Base-by-base conservation (phyloP, 1,284 basidiomycete species). In the Cerioporus squamosus region DNA sequence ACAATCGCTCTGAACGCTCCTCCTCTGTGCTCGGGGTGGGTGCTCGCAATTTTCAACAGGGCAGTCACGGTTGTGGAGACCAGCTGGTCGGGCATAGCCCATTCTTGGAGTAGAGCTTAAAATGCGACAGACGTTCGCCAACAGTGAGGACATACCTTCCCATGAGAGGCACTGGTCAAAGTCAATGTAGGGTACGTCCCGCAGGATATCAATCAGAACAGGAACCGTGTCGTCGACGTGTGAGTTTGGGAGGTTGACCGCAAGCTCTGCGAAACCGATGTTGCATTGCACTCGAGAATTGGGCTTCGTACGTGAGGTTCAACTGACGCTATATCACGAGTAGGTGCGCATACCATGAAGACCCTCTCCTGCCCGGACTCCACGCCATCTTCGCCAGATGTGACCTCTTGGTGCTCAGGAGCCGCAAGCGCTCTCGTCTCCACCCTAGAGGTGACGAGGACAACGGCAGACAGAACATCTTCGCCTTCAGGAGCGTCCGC, bases 21-120 rank as follows among this genome's bases (percentile, higher is more conserved):
- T 20, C 77, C 74, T 17, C 81, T 77, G 64, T 85, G 78, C 51
- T 81, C 73, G 0, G 77, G 70, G 70, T 87, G 79, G 18, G 74
- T 69, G 45, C 79, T 81, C 26, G 88, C 84, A n/a, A 93, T 76
- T 46, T 83, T 79, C 40, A 95, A 77, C 2, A 93, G 76, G 10
- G 92, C 89, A 9, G 88, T 88, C 24, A 92, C 81, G 1, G 87
- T 91, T 2, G 88, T 85, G 66, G 81, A 91, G 2, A 91, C 86
- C 36, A 95, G 81, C 66, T 93, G 91, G 71, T 94, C 93, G 18
- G 91, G 87, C 36, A 91, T 78, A 4, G 92, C 82, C 91, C 91
- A 92, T 64, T 92, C 90, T 90, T 36, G 33, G 12, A 36, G 49
- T 4, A 18, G 5, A n/a, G 40, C 20, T 18, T 18, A n/a, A 42